Base-by-base conservation (phyloP, 805 yeast genomes). In the Metschnikowia aberdeeniae region DNA sequence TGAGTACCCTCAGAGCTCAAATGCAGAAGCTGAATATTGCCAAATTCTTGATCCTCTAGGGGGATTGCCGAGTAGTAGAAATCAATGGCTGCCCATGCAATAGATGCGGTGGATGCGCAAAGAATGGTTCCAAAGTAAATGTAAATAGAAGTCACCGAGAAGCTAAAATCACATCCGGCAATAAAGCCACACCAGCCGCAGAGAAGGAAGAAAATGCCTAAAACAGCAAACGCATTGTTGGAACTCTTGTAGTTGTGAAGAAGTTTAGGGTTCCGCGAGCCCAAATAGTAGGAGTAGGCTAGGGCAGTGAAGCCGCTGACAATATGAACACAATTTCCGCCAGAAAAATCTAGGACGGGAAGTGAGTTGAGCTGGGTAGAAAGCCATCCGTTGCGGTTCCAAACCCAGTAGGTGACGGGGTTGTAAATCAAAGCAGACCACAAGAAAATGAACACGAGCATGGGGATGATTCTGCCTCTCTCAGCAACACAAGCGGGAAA, bases 401-500 rank as follows among this genome's bases (percentile, higher is more conserved):
- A 71, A 47, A 68, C 64, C 76, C 76, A 71, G 49, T 70, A 71
- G 2, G 68, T 67, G 3, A 71, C 70, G 1, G 76, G 76, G 44
- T 69, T 69, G 47, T 70, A 70, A 13, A 71, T 63, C 19, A 69
- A 62, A 11, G 57, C 50, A 1, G 73, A 68, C 76, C 76, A 71
- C 27, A 62, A 42, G 42, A 70, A 62, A 12, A 67, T 20, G 43
- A 70, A 71, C 11, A 70, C 58, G 9, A 68, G 39, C 75, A 71
- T 68, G 3, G 76, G 76, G 8, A 67, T 17, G 0, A 71, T 41
- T 33, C 76, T 46, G 3, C 75, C 76, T 47, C 76, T 59, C 50
- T 71, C 76, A 3, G 73, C 74, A 11, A 66, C 55, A 54, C 74
- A 70, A 2, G 73, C 74, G 0, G 76, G 75, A 41, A 71, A 70